Percentiles rank a stretch among this genome's conserved stretches.
These are phyloP conservation scores for Fraxinus velutina DNA, from an alignment of 305 asterid species.

Conservation along the genomic window DNA sequence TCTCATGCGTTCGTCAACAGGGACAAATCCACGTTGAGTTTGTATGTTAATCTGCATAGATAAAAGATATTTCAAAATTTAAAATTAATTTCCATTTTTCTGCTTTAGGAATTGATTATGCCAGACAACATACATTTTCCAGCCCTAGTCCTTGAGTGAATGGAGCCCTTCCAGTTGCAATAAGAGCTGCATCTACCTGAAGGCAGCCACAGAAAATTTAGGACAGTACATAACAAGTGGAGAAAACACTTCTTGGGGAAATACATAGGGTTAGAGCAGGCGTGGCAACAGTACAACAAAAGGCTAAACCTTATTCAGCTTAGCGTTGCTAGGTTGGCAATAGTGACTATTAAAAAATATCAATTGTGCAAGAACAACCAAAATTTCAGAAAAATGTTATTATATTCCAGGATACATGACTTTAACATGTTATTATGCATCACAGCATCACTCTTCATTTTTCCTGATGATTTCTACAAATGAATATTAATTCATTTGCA, in stretches of 20 bases:
- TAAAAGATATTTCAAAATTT: conserved; percentile 13
- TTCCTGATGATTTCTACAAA: conserved; percentile 2
- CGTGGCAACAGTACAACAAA: not conserved
- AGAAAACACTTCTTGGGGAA: not conserved
- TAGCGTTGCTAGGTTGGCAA: not conserved
- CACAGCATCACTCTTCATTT: not conserved
- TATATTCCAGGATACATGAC: conserved; percentile 6
- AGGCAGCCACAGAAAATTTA: conserved; percentile 18
- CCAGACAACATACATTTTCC: conserved; percentile 65
- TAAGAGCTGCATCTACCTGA: conserved; percentile 97
- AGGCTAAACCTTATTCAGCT: not conserved
- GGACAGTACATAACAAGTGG: conserved; percentile 17
- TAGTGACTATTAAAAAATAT: not conserved
- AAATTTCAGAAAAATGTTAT: not conserved
- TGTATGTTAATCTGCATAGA: conserved; percentile 62
- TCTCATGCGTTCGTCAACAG: conserved; percentile 91
- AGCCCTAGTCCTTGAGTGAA: conserved; percentile 91
- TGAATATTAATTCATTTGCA: not conserved
- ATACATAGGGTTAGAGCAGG: not conserved
- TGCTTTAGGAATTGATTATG: conserved; percentile 6
- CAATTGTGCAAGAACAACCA: conserved; percentile 11
- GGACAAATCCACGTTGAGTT: conserved; percentile 88
- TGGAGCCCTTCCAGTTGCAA: conserved; percentile 97
- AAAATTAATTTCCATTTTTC: conserved; percentile 13
- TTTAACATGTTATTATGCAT: conserved; percentile 3